Evolutionary conservation across 176 grass and related monocot genomes (phyloP), one percentile per base, ranked within the genome.

Genomic region (Metroxylon sagu): DNA sequence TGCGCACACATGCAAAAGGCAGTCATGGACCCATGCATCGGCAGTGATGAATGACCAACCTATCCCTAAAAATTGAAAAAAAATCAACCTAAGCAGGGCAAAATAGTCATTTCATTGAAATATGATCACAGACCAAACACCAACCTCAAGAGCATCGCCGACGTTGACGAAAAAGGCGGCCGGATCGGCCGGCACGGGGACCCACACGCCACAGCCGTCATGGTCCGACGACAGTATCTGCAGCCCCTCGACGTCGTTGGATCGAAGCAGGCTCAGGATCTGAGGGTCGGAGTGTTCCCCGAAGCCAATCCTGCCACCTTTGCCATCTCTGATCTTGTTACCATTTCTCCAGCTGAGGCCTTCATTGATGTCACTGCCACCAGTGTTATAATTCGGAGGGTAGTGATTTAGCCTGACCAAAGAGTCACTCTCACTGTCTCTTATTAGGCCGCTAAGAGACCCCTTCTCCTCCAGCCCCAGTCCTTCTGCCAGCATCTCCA

Each of bases 381-480:
- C 35, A 43, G 35, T 43, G 35, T 7, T 43, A 12, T 61, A 68
- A 65, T 55, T 70, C 26, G 83, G 72, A 27, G 93, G 88, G 61
- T 98, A 98, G 31, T 98, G 88, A 71, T 98, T 98, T 53, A 98
- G 79, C 77, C 93, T 85, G 27, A 98, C 68, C 62, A 98, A 76
- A 56, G 70, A 98, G 71, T 98, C 93, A 48, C 71, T 89, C 50
- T 92, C 93, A 54, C 62, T 48, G 67, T 98, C 82, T 18, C 70
- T 78, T 62, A 92, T 48, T 16, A 89, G 72, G 65, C 80, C 73
- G 66, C 88, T 92, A 59, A 98, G 79, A 23, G 55, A 78, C 55
- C 67, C 74, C 30, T 66, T 61, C 67, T 98, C 82, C 68, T 75
- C 70, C 43, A 98, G 73, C 60, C 72, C 85, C 68, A 98, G 76